phyloP scores from a whole-genome alignment of 345 rosid species.

The Salix suchowensis region DNA sequence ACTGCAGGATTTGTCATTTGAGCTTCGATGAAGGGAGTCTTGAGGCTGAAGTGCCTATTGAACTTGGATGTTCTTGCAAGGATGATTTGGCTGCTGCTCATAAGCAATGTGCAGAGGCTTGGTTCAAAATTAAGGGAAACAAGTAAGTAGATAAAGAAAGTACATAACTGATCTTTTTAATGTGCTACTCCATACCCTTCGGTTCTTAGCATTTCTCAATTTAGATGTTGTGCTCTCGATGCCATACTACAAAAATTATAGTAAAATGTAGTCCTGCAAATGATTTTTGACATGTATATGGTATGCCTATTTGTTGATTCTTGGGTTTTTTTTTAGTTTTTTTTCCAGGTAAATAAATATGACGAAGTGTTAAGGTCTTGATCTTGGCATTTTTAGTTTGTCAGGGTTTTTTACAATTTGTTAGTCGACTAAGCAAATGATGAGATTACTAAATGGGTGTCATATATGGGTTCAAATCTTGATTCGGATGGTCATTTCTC shows the following conservation, averaged over 20 bases:
- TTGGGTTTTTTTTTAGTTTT: background rate
- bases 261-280: background rate
- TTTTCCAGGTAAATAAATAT: background rate
- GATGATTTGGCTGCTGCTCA: slow-evolving; percentile 35
- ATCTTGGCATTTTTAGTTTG: background rate
- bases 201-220: background rate
- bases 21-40: slow-evolving; percentile 19
- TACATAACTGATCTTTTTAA: background rate
- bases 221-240: background rate
- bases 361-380: background rate
- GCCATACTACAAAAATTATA: background rate
- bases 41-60: slow-evolving; percentile 25
- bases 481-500: background rate
- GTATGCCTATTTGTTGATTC: background rate
- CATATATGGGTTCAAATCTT: background rate
- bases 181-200: background rate
- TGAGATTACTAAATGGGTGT: background rate
- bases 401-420: background rate
- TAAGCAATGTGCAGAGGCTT: slow-evolving; percentile 31
- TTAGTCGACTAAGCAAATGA: background rate
- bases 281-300: background rate
- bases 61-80: slow-evolving; percentile 31
- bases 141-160: slow-evolving; percentile 18
- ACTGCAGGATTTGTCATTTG: slow-evolving; percentile 34
- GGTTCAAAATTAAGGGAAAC: slow-evolving; percentile 34